These are phyloP conservation scores for Coniochaeta pulveracea DNA, from an alignment of 2,329 filamentous ascomycete species.

Conservation along the genomic window DNA sequence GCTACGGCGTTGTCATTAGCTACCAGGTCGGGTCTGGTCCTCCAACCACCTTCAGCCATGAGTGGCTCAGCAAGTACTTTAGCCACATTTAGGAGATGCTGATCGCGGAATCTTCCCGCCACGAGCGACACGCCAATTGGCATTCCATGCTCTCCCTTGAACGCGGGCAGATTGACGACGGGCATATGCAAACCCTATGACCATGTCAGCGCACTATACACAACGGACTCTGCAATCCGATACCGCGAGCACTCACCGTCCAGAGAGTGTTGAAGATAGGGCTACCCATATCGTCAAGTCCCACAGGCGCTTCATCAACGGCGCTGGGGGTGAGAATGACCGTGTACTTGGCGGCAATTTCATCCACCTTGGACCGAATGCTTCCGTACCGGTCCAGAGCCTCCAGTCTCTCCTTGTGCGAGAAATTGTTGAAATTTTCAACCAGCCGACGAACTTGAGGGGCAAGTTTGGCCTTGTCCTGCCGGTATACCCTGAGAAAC, in stretches of 20 bases:
- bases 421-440: conserved; percentile 30
- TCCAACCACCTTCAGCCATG: conserved; percentile 1
- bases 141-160: conserved; percentile 42
- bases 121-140: conserved; percentile 48
- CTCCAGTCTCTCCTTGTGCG: conserved; percentile 34
- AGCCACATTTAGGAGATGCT: conserved; percentile 23
- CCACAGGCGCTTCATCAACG: conserved; percentile 46
- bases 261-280: conserved; percentile 38
- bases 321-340: conserved; percentile 48
- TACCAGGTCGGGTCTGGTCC: too few relatives aligned
- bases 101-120: conserved; percentile 30
- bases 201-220: neutral
- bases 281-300: conserved; percentile 40
- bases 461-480: conserved; percentile 33
- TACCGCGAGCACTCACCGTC: too few relatives aligned
- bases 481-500: conserved; percentile 41
- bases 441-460: conserved; percentile 35
- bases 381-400: conserved; percentile 43
- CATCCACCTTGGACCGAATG: conserved; percentile 42
- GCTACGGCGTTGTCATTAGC: too few relatives aligned
- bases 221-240: conserved; percentile 16
- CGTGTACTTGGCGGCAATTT: conserved; percentile 35
- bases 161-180: conserved; percentile 53
- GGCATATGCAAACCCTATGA: conserved; percentile 42
- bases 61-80: neutral